phyloP scores from a whole-genome alignment of 2,329 filamentous ascomycete species.

The Diaporthe sp. region DNA sequence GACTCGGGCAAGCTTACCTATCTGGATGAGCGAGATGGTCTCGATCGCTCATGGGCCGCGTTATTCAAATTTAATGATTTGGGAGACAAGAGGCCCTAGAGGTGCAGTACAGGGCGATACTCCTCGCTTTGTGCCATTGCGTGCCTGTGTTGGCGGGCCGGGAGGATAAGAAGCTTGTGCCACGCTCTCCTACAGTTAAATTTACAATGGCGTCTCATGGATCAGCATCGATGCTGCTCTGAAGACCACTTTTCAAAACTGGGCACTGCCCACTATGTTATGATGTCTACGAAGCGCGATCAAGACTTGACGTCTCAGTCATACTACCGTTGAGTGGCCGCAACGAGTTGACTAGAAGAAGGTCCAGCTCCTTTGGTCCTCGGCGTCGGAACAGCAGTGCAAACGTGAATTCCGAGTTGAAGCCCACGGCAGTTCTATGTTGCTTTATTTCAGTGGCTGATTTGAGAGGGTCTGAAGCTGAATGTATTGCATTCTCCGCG shows the following conservation, averaged over 20 bases:
- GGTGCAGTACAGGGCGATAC: not conserved
- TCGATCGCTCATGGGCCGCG: slow-evolving; percentile 33
- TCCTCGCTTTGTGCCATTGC: not conserved
- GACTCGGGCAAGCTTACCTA: slow-evolving; percentile 63
- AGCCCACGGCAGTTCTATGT: not conserved
- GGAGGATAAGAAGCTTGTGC: not conserved
- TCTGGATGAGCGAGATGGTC: slow-evolving; percentile 85
- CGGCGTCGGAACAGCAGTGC: not conserved
- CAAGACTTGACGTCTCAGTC: not conserved
- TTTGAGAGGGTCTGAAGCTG: not conserved
- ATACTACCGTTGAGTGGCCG: not conserved
- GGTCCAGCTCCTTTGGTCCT: not conserved
- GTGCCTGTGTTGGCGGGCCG: no score
- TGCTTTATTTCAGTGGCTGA: not conserved
- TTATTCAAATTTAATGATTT: slow-evolving; percentile 65
- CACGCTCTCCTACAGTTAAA: not conserved
- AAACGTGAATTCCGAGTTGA: not conserved
- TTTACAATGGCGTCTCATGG: not conserved
- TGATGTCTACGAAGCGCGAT: not conserved
- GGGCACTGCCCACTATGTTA: not conserved
- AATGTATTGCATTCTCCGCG: not conserved
- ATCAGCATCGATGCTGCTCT: not conserved
- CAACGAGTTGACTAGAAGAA: not conserved
- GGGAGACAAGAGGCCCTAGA: slow-evolving; percentile 79
- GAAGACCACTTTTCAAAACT: not conserved